Base-by-base conservation (phyloP, 2,329 filamentous ascomycete species). In the Metarhizium brunneum region DNA sequence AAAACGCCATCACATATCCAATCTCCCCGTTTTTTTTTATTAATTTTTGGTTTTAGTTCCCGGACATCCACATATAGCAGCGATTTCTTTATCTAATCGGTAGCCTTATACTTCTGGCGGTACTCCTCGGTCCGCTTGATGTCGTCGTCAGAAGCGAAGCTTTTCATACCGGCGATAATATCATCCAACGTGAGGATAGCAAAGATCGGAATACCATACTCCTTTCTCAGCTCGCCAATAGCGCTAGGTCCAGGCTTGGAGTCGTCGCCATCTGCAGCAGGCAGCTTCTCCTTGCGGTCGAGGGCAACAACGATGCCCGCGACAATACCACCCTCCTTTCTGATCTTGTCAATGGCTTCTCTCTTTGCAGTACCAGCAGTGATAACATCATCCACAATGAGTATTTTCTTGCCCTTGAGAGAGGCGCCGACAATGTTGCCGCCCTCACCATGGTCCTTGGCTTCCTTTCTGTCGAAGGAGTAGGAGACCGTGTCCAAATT, bases 341-440 rank as follows among this genome's bases (percentile, higher is more conserved):
- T 81, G 68, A 97, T 96, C 71, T 96, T 94, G 54, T 84, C 84
- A 58, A 97, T 91, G 14, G 92, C 90, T 71, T 97, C 92, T 57
- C 91, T 81, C 75, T 96, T 92, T 45, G 94, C 94, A 1, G 92
- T 97, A 32, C 94, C 94, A 0, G 91, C 92, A 1, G 92, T 96
- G 66, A 97, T 92, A 56, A 99, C 92, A 73, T 97, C 94, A 76
- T 99, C 94, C 45, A 99, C 86, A 63, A 99, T 88, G 38, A 99
- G 79, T 16, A 96, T 84, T 58, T 81, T 83, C 80, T 94, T 92
- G 54, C 89, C 92, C 73, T 88, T 87, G 53, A 97, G 76, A 6
- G 86, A 81, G 35, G 90, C 88, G 11, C 94, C 94, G 14, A 97
- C 92, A 65, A 97, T 95, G 69, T 83, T 88, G 48, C 94, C 92